Conservation (phyloP, 202 grass and related monocot species). For the Setaria italica region DNA sequence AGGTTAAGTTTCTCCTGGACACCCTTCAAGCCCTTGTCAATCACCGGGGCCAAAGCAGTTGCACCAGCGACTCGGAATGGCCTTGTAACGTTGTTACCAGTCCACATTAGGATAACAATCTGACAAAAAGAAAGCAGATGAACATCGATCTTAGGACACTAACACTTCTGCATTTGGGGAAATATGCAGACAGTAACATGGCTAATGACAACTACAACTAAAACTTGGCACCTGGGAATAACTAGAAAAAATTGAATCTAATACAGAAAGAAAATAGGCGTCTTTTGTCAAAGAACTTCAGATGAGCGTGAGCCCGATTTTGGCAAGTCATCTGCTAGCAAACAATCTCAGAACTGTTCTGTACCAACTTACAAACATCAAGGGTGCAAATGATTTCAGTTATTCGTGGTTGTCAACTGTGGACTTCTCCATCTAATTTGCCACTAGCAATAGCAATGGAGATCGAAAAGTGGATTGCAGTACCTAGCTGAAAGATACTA, state of each 20-base stretch:
- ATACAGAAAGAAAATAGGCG: not conserved
- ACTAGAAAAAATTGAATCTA: too few relatives aligned
- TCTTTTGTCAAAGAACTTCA: not conserved
- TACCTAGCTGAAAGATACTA: constrained; percentile 9
- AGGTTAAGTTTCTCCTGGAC: constrained; percentile 65
- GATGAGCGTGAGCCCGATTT: not conserved
- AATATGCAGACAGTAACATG: not conserved
- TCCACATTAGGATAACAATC: constrained; percentile 81
- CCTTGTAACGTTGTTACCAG: constrained; percentile 65
- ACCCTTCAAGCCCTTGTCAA: constrained; percentile 54
- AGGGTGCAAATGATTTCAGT: not conserved
- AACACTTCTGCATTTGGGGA: not conserved
- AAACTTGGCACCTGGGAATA: not conserved
- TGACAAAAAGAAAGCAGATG: constrained; percentile 40
- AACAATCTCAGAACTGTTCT: not conserved
- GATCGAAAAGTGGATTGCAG: not conserved
- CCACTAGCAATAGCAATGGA: not conserved
- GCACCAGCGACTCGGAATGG: constrained; percentile 61
- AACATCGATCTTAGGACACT: not conserved
- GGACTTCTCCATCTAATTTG: not conserved
- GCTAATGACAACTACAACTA: not conserved
- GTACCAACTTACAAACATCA: too few relatives aligned
- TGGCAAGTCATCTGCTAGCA: not conserved
- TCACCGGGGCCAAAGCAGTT: constrained; percentile 63
- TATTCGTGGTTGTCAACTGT: not conserved